These are phyloP conservation scores for Termitomyces sp. DNA, from an alignment of 768 basidiomycete species.

Conservation along the genomic window DNA sequence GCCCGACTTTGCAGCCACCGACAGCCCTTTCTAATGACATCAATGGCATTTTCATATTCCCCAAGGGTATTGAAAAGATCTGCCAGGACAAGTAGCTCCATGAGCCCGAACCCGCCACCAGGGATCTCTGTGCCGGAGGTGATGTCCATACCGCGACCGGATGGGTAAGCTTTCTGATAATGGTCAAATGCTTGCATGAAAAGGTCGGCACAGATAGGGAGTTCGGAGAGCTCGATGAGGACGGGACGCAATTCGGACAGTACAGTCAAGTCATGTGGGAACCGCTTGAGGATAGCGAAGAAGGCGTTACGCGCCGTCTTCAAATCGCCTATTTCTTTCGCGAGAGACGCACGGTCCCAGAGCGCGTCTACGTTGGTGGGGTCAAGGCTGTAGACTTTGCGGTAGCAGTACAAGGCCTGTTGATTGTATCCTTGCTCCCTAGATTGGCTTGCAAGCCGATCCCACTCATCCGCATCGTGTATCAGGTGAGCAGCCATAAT, in stretches of 20 bases:
- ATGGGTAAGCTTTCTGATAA: constrained; percentile 47
- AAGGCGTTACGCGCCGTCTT: constrained; percentile 62
- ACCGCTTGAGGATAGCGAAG: constrained; percentile 63
- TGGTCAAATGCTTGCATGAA: constrained; percentile 73
- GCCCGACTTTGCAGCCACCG: constrained; percentile 89
- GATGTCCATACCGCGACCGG: constrained; percentile 28
- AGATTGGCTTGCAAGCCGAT: constrained; percentile 67
- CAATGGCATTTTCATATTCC: constrained; percentile 61
- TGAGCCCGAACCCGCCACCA: constrained; percentile 51
- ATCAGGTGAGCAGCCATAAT: constrained; percentile 89
- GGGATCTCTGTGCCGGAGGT: constrained; percentile 20
- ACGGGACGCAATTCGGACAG: constrained; percentile 74
- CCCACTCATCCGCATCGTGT: constrained; percentile 86
- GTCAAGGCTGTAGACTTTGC: constrained; percentile 74
- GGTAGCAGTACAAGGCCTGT: constrained; percentile 89
- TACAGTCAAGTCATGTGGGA: constrained; percentile 76
- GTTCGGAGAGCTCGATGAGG: constrained; percentile 68
- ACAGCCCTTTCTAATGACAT: constrained; percentile 66
- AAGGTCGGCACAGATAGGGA: constrained; percentile 55
- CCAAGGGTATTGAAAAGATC: constrained; percentile 76
- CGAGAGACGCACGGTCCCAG: constrained; percentile 84
- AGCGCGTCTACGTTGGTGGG: constrained; percentile 78
- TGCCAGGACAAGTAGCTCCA: constrained; percentile 78
- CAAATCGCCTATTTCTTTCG: constrained; percentile 68
- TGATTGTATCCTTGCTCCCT: constrained; percentile 71